Base-by-base conservation (phyloP, 2,329 filamentous ascomycete genomes). In the Sporothrix mexicana region DNA sequence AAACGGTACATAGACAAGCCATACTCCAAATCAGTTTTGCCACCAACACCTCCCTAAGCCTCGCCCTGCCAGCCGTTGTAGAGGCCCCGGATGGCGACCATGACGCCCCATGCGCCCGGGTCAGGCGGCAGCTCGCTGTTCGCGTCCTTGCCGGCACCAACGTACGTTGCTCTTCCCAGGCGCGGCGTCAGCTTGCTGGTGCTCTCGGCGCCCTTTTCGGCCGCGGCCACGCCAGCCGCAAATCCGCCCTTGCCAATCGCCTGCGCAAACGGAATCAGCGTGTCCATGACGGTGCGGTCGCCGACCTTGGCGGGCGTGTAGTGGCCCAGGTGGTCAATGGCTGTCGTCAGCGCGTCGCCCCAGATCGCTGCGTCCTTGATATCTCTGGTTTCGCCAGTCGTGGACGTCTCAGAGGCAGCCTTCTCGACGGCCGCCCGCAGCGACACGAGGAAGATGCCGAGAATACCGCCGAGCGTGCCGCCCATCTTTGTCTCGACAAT, bases 51-150 rank as follows among this genome's bases (percentile, higher is more conserved):
- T 17, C 61, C 1, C 13, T 51, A 67, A 13, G 45, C 64, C 2
- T 36, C 47, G 0, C 17, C 66, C 36, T 36, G 66, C 62, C 43
- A 72, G 15, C 77, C 78, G 47, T 73, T 47, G 69, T 78, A 75
- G 68, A 86, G 73, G 1, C 83, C 85, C 75, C 81, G 79, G 59
- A 87, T 83, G 1, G 82, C 86, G 17, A 88, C 85, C 85, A 89
- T 89, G 30, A 91, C 85, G n/a, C 90, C 91, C 84, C 90, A 90
- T 4, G 91, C 91, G 43, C 91, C 91, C 0, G 91, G 91, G 79
- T 93, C 91, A 3, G 91, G 90, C 4, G 91, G 89, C 71, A 87
- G 74, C 61, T 84, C 85, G 70, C 80, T 81, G 71, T 83, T 84
- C 72, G 84, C 87, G 2, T 83, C 83, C 41, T 72, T 69, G 59